A percentile compares a stretch with the other conserved stretches of the same genome.
Evolutionary conservation across 495 filamentous ascomycete genomes (phyloP).

Genomic region (Apiosordaria backusii): DNA sequence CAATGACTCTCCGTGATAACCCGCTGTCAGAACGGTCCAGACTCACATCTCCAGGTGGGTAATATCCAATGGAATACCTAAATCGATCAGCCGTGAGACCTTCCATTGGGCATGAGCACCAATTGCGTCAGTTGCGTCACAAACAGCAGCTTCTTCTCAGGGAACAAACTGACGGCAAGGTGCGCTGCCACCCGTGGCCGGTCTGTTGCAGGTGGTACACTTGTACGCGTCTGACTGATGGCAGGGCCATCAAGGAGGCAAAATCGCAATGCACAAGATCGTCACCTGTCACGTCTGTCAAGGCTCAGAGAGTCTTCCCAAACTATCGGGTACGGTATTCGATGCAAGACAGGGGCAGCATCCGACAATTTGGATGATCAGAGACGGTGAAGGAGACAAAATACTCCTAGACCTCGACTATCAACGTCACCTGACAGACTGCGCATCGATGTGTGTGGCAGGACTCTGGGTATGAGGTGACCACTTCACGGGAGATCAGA

Average conservation of each 20-base stretch:
- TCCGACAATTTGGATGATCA: slow-evolving; percentile 1
- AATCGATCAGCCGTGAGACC: background rate
- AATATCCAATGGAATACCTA: background rate
- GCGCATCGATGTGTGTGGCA: background rate
- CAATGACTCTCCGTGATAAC: background rate
- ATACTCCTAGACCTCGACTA: background rate
- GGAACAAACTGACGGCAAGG: background rate
- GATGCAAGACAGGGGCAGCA: background rate
- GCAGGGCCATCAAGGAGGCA: background rate
- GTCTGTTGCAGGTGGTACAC: background rate
- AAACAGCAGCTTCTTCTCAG: background rate
- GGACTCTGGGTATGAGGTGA: background rate
- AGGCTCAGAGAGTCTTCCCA: background rate
- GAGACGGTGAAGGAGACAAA: background rate
- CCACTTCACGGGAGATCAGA: background rate
- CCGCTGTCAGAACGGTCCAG: slow-evolving; percentile 1
- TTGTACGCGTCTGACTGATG: background rate
- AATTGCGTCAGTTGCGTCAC: slow-evolving; percentile 4
- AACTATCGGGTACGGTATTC: background rate
- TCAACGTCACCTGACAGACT: background rate
- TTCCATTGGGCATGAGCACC: background rate
- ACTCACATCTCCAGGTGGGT: background rate
- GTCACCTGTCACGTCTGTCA: background rate
- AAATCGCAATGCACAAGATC: background rate
- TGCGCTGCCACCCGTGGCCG: background rate